These are phyloP conservation scores for Mycena vitilis DNA, from an alignment of 768 basidiomycete genomes.

Conservation along the genomic window DNA sequence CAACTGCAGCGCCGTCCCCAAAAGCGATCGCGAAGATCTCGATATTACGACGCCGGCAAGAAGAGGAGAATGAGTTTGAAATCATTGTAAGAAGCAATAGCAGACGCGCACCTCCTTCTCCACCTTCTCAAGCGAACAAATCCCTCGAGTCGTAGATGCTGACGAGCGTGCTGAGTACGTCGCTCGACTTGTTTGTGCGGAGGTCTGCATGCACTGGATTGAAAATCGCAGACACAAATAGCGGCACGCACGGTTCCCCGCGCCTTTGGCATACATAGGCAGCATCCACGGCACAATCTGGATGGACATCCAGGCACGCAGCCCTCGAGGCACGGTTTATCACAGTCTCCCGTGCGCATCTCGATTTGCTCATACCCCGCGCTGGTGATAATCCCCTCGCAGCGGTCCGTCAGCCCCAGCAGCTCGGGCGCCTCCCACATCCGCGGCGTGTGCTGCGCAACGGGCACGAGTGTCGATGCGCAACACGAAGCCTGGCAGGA, in stretches of 20 bases:
- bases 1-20: slow-evolving; percentile 58
- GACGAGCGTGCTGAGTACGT: slow-evolving; percentile 95
- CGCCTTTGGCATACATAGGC: slow-evolving; percentile 69
- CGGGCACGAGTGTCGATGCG: slow-evolving; percentile 61
- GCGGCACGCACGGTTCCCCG: slow-evolving; percentile 60
- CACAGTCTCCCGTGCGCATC: slow-evolving; percentile 78
- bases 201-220: slow-evolving; percentile 73
- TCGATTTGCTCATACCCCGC: slow-evolving; percentile 71
- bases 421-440: slow-evolving; percentile 74
- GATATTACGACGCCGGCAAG: slow-evolving; percentile 82
- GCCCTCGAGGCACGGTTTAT: slow-evolving; percentile 66
- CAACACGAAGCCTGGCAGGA: slow-evolving; percentile 77
- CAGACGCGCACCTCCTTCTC: slow-evolving; percentile 67
- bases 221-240: neutral
- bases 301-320: slow-evolving; percentile 83
- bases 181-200: slow-evolving; percentile 89
- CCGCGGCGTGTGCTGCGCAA: slow-evolving; percentile 40
- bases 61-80: slow-evolving; percentile 9
- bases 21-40: slow-evolving; percentile 97
- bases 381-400: slow-evolving; percentile 84
- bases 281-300: slow-evolving; percentile 87
- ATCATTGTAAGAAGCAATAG: slow-evolving; percentile 1
- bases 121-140: slow-evolving; percentile 85
- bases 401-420: slow-evolving; percentile 84
- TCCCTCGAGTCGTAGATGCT: slow-evolving; percentile 98